Percentiles rank a stretch among this genome's conserved stretches.
phyloP scores from a whole-genome alignment of 2,329 filamentous ascomycete genomes.

The Polychaeton citri region DNA sequence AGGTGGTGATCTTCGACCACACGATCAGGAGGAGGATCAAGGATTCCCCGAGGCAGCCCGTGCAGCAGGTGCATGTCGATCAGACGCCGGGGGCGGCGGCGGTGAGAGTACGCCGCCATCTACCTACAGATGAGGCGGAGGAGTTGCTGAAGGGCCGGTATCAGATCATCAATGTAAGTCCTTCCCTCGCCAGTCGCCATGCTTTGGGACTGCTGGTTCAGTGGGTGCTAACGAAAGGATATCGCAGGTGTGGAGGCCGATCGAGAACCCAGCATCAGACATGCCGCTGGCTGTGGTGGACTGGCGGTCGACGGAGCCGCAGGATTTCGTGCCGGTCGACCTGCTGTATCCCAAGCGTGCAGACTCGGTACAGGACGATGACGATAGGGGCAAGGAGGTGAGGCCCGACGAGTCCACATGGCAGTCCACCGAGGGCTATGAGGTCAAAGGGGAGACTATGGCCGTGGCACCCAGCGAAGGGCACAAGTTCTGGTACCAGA shows the following conservation, averaged over 20 bases:
- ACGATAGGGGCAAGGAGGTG: conserved; percentile 45
- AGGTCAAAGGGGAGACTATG: conserved; percentile 50
- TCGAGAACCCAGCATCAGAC: conserved; percentile 49
- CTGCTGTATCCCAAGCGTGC: conserved; percentile 46
- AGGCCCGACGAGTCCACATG: conserved; percentile 35
- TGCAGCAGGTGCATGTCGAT: conserved; percentile 59
- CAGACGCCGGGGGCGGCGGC: conserved; percentile 53
- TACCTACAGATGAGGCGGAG: conserved; percentile 42
- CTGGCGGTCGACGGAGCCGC: conserved; percentile 43
- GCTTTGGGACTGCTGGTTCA: no score
- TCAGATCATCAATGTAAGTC: conserved; percentile 48
- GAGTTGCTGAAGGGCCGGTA: conserved; percentile 44
- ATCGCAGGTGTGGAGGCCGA: conserved; percentile 48
- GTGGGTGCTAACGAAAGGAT: no score
- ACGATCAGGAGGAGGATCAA: conserved; percentile 48
- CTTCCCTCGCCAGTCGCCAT: no score
- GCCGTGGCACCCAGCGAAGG: conserved; percentile 42
- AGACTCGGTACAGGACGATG: conserved; percentile 15
- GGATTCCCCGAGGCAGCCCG: conserved; percentile 47
- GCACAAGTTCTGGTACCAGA: conserved; percentile 52
- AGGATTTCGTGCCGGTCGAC: conserved; percentile 48
- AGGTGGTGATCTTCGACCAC: conserved; percentile 59
- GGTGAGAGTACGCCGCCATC: conserved; percentile 47
- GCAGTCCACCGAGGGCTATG: conserved; percentile 46
- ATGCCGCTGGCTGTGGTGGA: conserved; percentile 58